Conservation (phyloP, 345 rosid species). For the Arabidopsis suecica region DNA sequence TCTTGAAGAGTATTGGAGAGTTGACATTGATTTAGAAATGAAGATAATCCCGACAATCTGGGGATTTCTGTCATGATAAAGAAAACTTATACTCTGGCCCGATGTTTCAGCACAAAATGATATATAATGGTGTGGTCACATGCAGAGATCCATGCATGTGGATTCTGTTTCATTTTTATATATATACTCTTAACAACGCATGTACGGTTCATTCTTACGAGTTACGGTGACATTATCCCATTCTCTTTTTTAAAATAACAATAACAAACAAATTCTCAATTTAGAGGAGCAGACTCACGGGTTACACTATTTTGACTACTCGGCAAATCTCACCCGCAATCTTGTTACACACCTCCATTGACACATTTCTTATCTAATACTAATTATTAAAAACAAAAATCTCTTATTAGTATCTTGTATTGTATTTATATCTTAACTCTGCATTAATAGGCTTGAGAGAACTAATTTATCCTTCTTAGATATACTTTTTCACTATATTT, state of each 20-base stretch:
- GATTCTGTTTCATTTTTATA: not conserved
- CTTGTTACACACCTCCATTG: conserved; percentile 23
- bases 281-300: conserved; percentile 39
- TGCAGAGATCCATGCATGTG: conserved; percentile 40
- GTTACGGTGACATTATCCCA: conserved; percentile 21
- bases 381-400: no score
- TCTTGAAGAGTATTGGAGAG: conserved; percentile 1
- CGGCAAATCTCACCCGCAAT: conserved; percentile 17
- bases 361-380: not conserved
- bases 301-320: conserved; percentile 27
- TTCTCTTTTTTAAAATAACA: not conserved
- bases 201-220: not conserved
- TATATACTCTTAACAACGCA: not conserved
- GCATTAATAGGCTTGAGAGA: not conserved
- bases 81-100: conserved; percentile 21
- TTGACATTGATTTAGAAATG: conserved; percentile 19
- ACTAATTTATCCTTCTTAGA: not conserved
- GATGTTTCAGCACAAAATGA: conserved; percentile 3
- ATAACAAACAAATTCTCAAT: not conserved
- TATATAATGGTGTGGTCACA: conserved; percentile 27
- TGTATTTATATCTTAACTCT: not conserved
- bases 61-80: conserved; percentile 16
- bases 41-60: conserved; percentile 19
- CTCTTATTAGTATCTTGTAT: not conserved
- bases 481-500: not conserved